phyloP scores from a whole-genome alignment of 768 basidiomycete genomes.

The Xerocomus spinulosus region DNA sequence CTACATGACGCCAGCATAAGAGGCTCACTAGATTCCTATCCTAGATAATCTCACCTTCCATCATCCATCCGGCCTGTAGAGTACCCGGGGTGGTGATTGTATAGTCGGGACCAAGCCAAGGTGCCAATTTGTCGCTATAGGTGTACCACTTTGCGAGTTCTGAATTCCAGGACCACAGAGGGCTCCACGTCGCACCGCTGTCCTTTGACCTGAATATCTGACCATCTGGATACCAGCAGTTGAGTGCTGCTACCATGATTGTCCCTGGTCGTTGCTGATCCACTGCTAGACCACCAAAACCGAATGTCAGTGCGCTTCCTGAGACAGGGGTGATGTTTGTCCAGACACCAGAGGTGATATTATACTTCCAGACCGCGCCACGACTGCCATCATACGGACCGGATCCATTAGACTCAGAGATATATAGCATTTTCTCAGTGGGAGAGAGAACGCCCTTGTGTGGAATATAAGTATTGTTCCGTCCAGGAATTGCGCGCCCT shows the following conservation, averaged over 20 bases:
- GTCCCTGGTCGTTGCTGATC: conserved; percentile 59
- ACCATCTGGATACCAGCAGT: conserved; percentile 58
- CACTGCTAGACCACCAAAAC: conserved; percentile 59
- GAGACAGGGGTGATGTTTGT: conserved; percentile 60
- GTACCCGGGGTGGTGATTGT: conserved; percentile 42
- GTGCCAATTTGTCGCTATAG: conserved; percentile 52
- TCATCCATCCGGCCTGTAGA: conserved; percentile 66
- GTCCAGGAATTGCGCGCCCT: conserved; percentile 58
- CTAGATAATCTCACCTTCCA: conserved; percentile 42
- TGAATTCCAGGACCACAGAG: conserved; percentile 57
- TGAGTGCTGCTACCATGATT: conserved; percentile 64
- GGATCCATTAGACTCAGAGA: conserved; percentile 59
- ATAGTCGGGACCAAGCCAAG: conserved; percentile 53
- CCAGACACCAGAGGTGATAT: conserved; percentile 52
- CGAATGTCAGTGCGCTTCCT: conserved; percentile 55
- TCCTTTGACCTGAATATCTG: conserved; percentile 60
- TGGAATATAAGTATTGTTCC: conserved; percentile 53
- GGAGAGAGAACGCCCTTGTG: conserved; percentile 66
- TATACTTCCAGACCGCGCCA: conserved; percentile 48
- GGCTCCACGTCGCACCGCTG: conserved; percentile 54
- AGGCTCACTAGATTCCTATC: neutral
- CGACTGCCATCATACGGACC: conserved; percentile 59
- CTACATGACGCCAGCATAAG: conserved; percentile 21
- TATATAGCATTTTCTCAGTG: conserved; percentile 51
- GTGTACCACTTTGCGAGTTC: conserved; percentile 43